Evolutionary conservation across 2,329 filamentous ascomycete species (phyloP).

Genomic region (Scedosporium boydii): DNA sequence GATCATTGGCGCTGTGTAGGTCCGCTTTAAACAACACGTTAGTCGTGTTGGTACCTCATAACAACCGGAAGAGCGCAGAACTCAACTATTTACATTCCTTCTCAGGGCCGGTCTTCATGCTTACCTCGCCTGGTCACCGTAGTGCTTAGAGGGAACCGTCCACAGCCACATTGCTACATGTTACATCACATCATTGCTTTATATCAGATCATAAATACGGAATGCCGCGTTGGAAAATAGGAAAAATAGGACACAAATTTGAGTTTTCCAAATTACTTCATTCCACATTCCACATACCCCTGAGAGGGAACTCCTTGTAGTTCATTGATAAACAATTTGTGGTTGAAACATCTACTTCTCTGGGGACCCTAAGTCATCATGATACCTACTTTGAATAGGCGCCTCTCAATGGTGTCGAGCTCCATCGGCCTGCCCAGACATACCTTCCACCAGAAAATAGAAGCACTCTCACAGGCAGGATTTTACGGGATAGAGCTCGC

Average conservation of each 20-base stretch:
- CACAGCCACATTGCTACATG: background rate
- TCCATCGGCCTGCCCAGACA: slow-evolving; percentile 28
- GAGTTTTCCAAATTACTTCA: background rate
- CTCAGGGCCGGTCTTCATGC: background rate
- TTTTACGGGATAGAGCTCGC: slow-evolving; percentile 65
- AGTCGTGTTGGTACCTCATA: background rate
- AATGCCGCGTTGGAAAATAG: too few species aligned
- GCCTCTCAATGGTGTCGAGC: slow-evolving; percentile 42
- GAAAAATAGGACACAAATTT: too few species aligned
- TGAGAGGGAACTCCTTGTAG: background rate
- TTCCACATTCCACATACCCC: background rate
- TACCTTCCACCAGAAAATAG: slow-evolving; percentile 49
- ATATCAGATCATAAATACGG: background rate
- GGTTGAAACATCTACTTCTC: too few species aligned
- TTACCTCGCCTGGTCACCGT: too few species aligned
- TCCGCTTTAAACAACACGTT: too few species aligned
- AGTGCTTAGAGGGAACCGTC: background rate
- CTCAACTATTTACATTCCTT: too few species aligned
- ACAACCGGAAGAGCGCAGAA: too few species aligned
- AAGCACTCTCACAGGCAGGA: slow-evolving; percentile 53
- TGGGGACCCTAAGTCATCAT: background rate
- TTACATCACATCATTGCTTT: background rate
- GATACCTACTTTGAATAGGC: slow-evolving; percentile 13
- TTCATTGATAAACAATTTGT: too few species aligned
- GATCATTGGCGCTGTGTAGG: too few species aligned